phyloP scores from a whole-genome alignment of 2,329 filamentous ascomycete genomes.

The Colletotrichum graminicola region DNA sequence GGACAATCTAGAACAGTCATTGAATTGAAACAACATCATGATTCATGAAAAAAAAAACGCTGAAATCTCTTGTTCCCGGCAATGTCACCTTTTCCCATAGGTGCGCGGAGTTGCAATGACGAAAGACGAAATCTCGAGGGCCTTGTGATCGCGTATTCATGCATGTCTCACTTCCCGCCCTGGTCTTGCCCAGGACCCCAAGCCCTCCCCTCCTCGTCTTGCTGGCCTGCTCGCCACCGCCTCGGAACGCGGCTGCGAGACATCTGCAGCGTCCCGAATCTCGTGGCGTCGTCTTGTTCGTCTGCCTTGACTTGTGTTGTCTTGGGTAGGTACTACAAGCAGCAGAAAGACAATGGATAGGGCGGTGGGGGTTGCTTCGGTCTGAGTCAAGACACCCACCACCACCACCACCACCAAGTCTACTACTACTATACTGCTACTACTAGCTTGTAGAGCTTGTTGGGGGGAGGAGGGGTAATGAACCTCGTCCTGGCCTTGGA shows the following conservation, averaged over 20 bases:
- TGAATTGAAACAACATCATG: slow-evolving; percentile 12
- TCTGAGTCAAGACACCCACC: slow-evolving; percentile 25
- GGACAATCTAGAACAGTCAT: slow-evolving; percentile 11
- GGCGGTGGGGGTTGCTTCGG: slow-evolving; percentile 5
- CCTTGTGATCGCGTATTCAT: slow-evolving; percentile 29
- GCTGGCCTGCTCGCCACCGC: background rate
- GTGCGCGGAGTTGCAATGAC: background rate
- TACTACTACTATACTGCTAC: too few relatives aligned
- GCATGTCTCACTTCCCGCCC: slow-evolving; percentile 34
- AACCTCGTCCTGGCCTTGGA: background rate
- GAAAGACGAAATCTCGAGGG: background rate
- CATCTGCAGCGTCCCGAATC: slow-evolving; percentile 24
- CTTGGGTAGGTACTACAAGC: background rate
- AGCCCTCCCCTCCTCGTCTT: background rate
- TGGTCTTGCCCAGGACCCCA: background rate
- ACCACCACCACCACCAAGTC: background rate
- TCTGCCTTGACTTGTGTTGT: background rate
- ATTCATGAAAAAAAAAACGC: background rate
- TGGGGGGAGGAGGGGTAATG: background rate
- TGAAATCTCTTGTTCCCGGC: background rate
- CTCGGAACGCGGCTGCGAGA: background rate
- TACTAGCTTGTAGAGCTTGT: too few relatives aligned
- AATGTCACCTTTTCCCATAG: background rate
- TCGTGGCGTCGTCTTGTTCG: slow-evolving; percentile 30
- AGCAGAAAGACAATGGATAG: background rate